These are phyloP conservation scores for Tilletia indica DNA, from an alignment of 1,284 basidiomycete species.

Conservation along the genomic window DNA sequence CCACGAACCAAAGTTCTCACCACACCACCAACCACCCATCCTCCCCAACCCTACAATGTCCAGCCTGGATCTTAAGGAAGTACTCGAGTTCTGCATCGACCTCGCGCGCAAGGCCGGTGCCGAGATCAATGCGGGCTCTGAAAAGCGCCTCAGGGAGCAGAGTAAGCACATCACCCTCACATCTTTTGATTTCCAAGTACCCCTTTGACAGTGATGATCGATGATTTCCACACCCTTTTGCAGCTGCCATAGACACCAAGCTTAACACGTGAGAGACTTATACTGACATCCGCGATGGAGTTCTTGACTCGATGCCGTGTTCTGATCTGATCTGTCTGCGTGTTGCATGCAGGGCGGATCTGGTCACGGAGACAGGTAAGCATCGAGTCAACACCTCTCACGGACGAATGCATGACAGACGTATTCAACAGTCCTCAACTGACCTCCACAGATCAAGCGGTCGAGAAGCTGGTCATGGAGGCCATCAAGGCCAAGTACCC, in stretches of 20 bases:
- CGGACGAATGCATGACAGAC: neutral
- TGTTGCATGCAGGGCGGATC: conserved; percentile 41
- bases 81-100: conserved; percentile 69
- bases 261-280: conserved; percentile 43
- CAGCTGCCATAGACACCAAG: conserved; percentile 28
- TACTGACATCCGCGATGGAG: neutral
- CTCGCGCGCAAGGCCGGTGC: conserved; percentile 65
- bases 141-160: conserved; percentile 50
- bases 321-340: neutral
- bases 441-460: conserved; percentile 69
- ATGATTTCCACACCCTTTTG: conserved; percentile 24
- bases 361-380: conserved; percentile 80
- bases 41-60: neutral
- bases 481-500: conserved; percentile 72
- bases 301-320: neutral
- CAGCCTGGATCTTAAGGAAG: conserved; percentile 31
- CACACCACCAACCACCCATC: neutral
- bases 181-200: no score
- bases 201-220: conserved; percentile 5
- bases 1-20: neutral
- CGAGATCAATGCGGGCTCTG: conserved; percentile 59
- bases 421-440: neutral
- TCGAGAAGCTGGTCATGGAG: conserved; percentile 78
- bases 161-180: conserved; percentile 1
- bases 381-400: neutral